These are phyloP conservation scores for Aspergillus tamarii DNA, from an alignment of 2,329 filamentous ascomycete species.

Conservation along the genomic window DNA sequence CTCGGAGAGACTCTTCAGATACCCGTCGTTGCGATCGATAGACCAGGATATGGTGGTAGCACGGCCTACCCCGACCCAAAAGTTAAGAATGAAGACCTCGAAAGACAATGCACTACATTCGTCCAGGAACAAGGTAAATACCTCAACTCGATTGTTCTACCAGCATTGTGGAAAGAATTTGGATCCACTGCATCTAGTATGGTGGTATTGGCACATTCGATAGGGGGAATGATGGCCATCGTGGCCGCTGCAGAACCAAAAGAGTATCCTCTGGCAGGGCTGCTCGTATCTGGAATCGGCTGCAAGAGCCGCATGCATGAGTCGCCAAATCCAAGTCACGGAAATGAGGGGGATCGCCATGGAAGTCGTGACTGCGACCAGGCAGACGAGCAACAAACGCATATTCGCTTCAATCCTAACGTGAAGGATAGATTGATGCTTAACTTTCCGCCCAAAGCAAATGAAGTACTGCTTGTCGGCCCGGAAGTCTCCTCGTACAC, in stretches of 20 bases:
- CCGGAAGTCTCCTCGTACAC: constrained; percentile 1
- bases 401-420: constrained; percentile 2
- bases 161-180: constrained; percentile 15
- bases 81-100: not conserved
- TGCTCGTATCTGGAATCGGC: constrained; percentile 18
- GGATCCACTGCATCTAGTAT: constrained; percentile 11
- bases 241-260: constrained; percentile 8
- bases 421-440: constrained; percentile 13
- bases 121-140: constrained; percentile 14
- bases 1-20: not conserved
- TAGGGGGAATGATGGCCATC: constrained; percentile 18
- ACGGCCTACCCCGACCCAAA: not conserved
- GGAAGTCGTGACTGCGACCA: not conserved
- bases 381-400: not conserved
- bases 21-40: constrained; percentile 12
- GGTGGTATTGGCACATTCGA: constrained; percentile 14
- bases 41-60: constrained; percentile 14
- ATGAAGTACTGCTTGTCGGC: not conserved
- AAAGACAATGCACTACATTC: not conserved
- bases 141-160: constrained; percentile 7
- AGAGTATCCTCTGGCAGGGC: constrained; percentile 14
- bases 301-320: not conserved
- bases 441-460: constrained; percentile 1
- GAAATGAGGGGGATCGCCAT: not conserved
- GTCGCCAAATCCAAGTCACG: too few species aligned